These are phyloP conservation scores for Alternaria brassicicola DNA, from an alignment of 2,329 filamentous ascomycete genomes.

Conservation along the genomic window DNA sequence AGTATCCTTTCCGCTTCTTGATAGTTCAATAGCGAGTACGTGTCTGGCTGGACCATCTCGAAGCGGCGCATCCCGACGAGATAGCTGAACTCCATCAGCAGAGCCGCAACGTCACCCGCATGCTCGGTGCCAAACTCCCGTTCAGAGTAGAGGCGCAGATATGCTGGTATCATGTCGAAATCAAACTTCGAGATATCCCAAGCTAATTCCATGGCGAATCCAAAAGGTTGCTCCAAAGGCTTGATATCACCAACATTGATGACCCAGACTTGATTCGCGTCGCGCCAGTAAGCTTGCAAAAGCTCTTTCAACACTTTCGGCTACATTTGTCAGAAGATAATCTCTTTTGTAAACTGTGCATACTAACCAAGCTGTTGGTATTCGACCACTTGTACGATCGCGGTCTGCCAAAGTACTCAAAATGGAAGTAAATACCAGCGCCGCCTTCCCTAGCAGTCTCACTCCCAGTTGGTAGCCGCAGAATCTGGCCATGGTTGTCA, in stretches of 20 bases:
- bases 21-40: conserved; percentile 60
- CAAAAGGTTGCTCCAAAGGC: conserved; percentile 51
- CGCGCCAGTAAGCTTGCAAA: conserved; percentile 62
- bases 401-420: conserved; percentile 65
- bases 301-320: conserved; percentile 66
- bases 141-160: conserved; percentile 51
- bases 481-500: conserved; percentile 70
- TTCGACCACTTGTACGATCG: conserved; percentile 65
- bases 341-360: not conserved
- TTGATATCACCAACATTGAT: conserved; percentile 70
- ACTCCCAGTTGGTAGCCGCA: conserved; percentile 62
- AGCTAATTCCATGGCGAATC: not conserved
- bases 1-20: conserved; percentile 64
- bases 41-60: conserved; percentile 52
- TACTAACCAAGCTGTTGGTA: conserved; percentile 63
- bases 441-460: conserved; percentile 63
- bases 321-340: not conserved
- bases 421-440: conserved; percentile 68
- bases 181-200: conserved; percentile 15
- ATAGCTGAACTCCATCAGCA: conserved; percentile 33
- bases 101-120: conserved; percentile 3
- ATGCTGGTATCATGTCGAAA: conserved; percentile 53
- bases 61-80: conserved; percentile 59
- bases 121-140: conserved; percentile 18
- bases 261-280: conserved; percentile 66